These are phyloP conservation scores for Vicia faba DNA, from an alignment of 306 rosid genomes.

Conservation along the genomic window DNA sequence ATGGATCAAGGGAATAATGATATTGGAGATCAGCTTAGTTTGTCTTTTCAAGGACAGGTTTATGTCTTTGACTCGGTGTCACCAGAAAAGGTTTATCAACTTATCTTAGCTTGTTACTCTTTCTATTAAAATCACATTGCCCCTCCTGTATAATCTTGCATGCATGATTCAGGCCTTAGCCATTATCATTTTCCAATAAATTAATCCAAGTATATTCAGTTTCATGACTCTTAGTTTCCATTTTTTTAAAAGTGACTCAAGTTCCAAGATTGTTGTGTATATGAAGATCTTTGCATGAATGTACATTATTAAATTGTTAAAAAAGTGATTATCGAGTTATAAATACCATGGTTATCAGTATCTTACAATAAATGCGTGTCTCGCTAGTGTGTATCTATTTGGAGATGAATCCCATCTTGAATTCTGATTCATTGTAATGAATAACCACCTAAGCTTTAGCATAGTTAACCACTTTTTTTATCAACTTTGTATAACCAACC, in stretches of 20 bases:
- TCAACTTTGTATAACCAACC: no score
- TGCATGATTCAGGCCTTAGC: not conserved
- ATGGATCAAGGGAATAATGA: conserved; percentile 48
- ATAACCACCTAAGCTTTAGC: no score
- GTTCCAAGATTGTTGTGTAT: conserved; percentile 17
- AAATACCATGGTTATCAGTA: not conserved
- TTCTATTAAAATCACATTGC: conserved; percentile 4
- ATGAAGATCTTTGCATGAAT: conserved; percentile 15
- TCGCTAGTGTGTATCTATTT: no score
- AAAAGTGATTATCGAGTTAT: conserved; percentile 7
- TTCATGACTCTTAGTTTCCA: not conserved
- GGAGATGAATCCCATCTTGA: no score
- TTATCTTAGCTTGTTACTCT: conserved; percentile 24
- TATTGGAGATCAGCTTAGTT: conserved; percentile 65
- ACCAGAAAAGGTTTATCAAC: conserved; percentile 64
- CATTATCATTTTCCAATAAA: conserved; percentile 24
- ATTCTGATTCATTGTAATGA: no score
- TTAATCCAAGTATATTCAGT: conserved; percentile 11
- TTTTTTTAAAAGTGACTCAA: not conserved
- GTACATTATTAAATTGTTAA: conserved; percentile 1
- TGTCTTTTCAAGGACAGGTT: conserved; percentile 80
- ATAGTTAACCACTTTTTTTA: no score
- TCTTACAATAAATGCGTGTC: no score
- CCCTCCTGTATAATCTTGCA: conserved; percentile 1
- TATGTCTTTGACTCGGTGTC: conserved; percentile 70